These are phyloP conservation scores for Hyphodiscus hymeniophilus DNA, from an alignment of 495 filamentous ascomycete species.

Conservation along the genomic window DNA sequence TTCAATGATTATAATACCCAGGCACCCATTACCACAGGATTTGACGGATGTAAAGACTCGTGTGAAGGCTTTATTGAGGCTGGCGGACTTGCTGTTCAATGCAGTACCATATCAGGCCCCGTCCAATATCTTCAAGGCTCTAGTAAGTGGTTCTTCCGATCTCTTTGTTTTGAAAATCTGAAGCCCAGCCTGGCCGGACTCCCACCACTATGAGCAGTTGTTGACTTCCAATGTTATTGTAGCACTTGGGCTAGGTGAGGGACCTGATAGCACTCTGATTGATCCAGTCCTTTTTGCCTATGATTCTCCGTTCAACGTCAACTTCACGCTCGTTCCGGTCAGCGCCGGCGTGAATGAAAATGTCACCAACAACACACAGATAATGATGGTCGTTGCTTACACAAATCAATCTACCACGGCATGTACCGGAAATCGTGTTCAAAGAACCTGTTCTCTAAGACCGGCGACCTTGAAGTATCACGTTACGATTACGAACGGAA, in stretches of 20 bases:
- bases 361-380: not conserved
- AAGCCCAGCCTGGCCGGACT: too few relatives aligned
- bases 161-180: too few relatives aligned
- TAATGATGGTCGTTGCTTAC: not conserved
- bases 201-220: too few relatives aligned
- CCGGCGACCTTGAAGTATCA: conserved; percentile 4
- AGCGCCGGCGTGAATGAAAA: too few relatives aligned
- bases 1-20: conserved; percentile 5
- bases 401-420: not conserved
- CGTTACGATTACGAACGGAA: not conserved
- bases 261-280: not conserved
- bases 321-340: conserved; percentile 1
- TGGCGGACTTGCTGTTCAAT: conserved; percentile 3
- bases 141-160: too few relatives aligned
- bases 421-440: not conserved
- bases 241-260: too few relatives aligned
- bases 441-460: not conserved
- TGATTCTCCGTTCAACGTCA: conserved; percentile 1
- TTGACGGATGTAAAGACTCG: not conserved
- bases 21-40: not conserved
- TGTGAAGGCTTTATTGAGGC: not conserved
- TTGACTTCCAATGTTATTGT: too few relatives aligned
- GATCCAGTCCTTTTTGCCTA: not conserved
- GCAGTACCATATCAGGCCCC: not conserved
- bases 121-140: not conserved